A percentile compares a stretch with the other conserved stretches of the same genome.
These are phyloP conservation scores for Funneliformis geosporum DNA, from an alignment of 192 early-diverging fungal genomes.

Conservation along the genomic window DNA sequence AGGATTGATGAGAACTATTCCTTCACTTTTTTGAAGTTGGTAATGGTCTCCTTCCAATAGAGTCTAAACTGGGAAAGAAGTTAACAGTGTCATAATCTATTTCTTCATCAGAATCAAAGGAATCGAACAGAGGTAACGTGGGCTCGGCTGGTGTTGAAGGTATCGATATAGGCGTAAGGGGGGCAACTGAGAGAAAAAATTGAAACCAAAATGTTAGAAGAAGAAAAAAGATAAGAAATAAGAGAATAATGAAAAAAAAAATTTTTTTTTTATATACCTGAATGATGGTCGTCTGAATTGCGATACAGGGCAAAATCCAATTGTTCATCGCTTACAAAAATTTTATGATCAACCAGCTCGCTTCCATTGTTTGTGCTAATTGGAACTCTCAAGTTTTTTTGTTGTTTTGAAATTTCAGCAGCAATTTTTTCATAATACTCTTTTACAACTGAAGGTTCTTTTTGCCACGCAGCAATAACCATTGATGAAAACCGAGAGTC, in stretches of 20 bases:
- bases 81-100: background rate
- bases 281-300: no score
- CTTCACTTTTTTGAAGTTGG: background rate
- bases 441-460: background rate
- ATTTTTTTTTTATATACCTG: background rate
- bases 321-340: no score
- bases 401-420: background rate
- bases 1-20: background rate
- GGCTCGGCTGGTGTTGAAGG: background rate
- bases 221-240: background rate
- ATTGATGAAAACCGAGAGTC: no score
- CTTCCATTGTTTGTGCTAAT: no score
- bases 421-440: background rate
- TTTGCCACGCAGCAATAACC: background rate
- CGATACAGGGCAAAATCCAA: background rate
- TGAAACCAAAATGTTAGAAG: background rate
- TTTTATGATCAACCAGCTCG: no score
- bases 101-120: background rate
- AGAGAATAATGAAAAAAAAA: background rate
- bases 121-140: background rate
- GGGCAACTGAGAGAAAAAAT: background rate
- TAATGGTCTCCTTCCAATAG: background rate
- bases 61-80: background rate
- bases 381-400: no score
- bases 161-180: background rate